Conservation (phyloP, 352 stramenopile species). For the Globisporangium barbulae region DNA sequence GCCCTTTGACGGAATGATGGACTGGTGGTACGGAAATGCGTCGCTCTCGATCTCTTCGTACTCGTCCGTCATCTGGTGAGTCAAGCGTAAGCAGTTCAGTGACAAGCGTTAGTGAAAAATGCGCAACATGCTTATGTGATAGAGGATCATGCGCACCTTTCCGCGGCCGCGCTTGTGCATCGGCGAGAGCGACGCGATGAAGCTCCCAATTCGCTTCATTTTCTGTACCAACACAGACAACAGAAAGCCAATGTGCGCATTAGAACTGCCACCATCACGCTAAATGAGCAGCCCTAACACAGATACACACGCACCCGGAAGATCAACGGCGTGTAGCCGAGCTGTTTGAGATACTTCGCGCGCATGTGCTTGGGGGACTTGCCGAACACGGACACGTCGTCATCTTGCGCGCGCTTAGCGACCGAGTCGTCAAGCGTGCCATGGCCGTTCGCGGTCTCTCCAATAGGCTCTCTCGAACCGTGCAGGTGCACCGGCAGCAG, state of each 20-base stretch:
- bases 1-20: constrained; percentile 74
- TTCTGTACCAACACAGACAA: constrained; percentile 28
- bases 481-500: constrained; percentile 46
- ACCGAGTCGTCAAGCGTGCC: constrained; percentile 15
- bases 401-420: constrained; percentile 7
- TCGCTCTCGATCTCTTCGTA: constrained; percentile 40
- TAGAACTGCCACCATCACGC: not conserved
- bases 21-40: constrained; percentile 74
- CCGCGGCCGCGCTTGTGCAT: constrained; percentile 36
- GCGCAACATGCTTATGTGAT: no score
- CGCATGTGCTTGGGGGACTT: constrained; percentile 43
- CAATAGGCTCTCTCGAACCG: constrained; percentile 23
- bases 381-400: constrained; percentile 11
- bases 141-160: constrained; percentile 10
- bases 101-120: not conserved
- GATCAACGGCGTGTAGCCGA: constrained; percentile 78
- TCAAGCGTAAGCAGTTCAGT: no score
- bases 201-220: constrained; percentile 67
- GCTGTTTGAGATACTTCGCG: constrained; percentile 68
- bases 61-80: constrained; percentile 27
- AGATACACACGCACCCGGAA: constrained; percentile 49
- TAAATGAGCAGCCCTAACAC: not conserved
- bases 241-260: not conserved
- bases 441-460: constrained; percentile 16
- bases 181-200: constrained; percentile 70